phyloP scores from a whole-genome alignment of 2,329 filamentous ascomycete genomes.

The Claviceps fusiformis region DNA sequence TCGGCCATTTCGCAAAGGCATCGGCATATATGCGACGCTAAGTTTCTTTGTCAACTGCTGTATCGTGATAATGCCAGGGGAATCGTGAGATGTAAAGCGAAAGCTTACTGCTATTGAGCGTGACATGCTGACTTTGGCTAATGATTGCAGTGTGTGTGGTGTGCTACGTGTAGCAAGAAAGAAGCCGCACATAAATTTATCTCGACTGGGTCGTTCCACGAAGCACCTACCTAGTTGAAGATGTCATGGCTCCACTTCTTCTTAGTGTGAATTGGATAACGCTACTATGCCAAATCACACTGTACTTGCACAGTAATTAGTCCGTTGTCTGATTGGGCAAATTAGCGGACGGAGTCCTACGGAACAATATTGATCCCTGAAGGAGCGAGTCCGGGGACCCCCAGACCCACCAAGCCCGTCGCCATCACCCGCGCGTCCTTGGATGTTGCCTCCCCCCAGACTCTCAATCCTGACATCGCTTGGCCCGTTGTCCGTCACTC shows the following conservation, averaged over 20 bases:
- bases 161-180: background rate
- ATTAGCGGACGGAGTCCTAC: background rate
- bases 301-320: background rate
- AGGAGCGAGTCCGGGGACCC: background rate
- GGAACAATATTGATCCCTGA: background rate
- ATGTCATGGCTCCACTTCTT: background rate
- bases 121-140: slow-evolving; percentile 15
- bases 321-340: background rate
- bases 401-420: background rate
- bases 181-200: background rate
- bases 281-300: background rate
- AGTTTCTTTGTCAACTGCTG: background rate
- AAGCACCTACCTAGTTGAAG: background rate
- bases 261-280: background rate
- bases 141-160: too few relatives aligned
- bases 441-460: background rate
- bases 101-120: slow-evolving; percentile 17
- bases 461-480: background rate
- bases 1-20: slow-evolving; percentile 43
- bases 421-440: background rate
- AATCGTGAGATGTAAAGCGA: background rate
- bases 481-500: background rate
- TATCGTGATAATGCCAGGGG: too few relatives aligned
- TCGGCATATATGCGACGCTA: slow-evolving; percentile 25
- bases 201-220: background rate